These are phyloP conservation scores for Cucumis hystrix DNA, from an alignment of 306 rosid species.

Conservation along the genomic window DNA sequence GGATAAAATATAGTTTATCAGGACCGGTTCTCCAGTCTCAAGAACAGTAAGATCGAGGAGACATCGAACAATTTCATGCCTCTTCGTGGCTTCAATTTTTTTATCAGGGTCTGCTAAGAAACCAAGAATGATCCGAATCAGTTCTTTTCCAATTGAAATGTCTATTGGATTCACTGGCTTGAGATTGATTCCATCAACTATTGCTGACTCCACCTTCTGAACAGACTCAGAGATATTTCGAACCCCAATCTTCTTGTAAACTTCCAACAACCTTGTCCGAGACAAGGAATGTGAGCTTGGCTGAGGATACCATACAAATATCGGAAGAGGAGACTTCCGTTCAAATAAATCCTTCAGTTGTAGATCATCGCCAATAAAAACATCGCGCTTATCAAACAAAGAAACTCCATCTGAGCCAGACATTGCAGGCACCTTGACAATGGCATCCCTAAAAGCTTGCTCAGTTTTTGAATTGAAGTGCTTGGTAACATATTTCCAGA, in stretches of 20 bases:
- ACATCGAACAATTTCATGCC: conserved; percentile 38
- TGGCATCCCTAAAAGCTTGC: conserved; percentile 17
- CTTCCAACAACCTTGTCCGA: conserved; percentile 23
- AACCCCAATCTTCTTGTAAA: conserved; percentile 45
- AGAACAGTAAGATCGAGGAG: conserved; percentile 27
- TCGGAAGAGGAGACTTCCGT: conserved; percentile 7
- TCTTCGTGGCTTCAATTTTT: conserved; percentile 33
- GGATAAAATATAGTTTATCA: conserved; percentile 27
- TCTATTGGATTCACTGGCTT: conserved; percentile 13
- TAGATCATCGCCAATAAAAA: conserved; percentile 57
- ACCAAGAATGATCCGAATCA: conserved; percentile 50
- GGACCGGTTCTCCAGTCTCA: conserved; percentile 27
- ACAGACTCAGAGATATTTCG: conserved; percentile 40
- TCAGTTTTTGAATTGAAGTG: conserved; percentile 16
- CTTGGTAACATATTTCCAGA: conserved; percentile 38
- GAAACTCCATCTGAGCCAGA: conserved; percentile 19
- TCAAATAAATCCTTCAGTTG: conserved; percentile 46
- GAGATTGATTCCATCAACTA: conserved; percentile 2
- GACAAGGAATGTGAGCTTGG: conserved; percentile 20
- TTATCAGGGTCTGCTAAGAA: conserved; percentile 42
- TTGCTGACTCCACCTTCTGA: conserved; percentile 21
- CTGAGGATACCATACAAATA: conserved; percentile 71
- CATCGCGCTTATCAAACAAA: conserved; percentile 31
- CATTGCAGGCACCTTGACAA: conserved; percentile 43
- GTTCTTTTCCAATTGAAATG: conserved; percentile 19